Evolutionary conservation across 768 basidiomycete species (phyloP), one percentile per base, ranked within the genome.

Genomic region (Obba rivulosa): DNA sequence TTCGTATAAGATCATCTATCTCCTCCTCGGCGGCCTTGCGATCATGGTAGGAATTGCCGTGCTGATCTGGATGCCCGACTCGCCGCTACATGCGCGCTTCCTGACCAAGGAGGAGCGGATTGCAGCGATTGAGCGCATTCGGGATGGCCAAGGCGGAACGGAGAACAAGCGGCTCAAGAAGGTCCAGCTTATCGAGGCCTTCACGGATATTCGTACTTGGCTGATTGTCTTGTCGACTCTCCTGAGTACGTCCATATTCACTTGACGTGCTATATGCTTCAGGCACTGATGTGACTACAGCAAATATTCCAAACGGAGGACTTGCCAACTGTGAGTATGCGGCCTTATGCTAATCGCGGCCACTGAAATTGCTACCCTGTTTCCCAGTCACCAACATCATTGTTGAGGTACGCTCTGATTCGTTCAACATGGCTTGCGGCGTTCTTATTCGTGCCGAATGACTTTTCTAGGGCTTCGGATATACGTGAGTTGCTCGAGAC

Each of bases 291-390:
- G 11, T 37, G n/a, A 7, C 36, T 20, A 5, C 43, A 85, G 82
- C 79, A 40, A 83, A 79, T 55, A 78, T 85, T 31, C 82, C 83
- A 0, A 85, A 82, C 54, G 82, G 83, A n/a, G 81, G 62, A 2
- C 60, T 84, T n/a, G 81, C 75, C 52, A 83, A 84, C 48, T 83
- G 81, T 82, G 52, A 48, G 77, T 65, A 4, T 10, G 4, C n/a
- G 25, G 3, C 5, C 5, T 20, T 21, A n/a, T n/a, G n/a, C n/a
- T n/a, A n/a, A n/a, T n/a, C n/a, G n/a, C n/a, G n/a, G n/a, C n/a
- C n/a, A 7, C 5, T 52, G 22, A 45, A 31, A 2, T 14, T 20
- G 11, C 28, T 16, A 17, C 3, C n/a, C 7, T 25, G 1, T 2
- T 4, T 20, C 24, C 4, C 45, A 82, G 81, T 78, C 62, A 76